These are phyloP conservation scores for Talaromyces sp. DNA, from an alignment of 2,329 filamentous ascomycete genomes.

Conservation along the genomic window DNA sequence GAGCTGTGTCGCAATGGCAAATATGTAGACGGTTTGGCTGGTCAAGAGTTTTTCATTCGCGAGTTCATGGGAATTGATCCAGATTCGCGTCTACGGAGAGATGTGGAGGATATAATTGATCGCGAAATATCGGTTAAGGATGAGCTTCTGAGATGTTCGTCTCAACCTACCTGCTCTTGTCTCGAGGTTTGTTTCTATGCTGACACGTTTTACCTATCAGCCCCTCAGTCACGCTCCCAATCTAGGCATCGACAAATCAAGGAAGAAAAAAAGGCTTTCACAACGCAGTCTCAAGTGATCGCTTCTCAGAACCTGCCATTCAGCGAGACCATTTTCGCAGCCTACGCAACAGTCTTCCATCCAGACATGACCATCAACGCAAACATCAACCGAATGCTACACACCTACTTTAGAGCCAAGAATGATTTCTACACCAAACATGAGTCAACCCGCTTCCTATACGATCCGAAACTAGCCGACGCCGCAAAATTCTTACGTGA, in stretches of 20 bases:
- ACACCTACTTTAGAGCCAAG: constrained; percentile 38
- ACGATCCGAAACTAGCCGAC: constrained; percentile 26
- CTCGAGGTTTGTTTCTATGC: neutral
- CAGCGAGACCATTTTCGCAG: constrained; percentile 1
- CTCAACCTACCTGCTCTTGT: neutral
- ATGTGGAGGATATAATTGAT: constrained; percentile 28
- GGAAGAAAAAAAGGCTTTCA: neutral
- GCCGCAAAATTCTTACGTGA: constrained; percentile 45
- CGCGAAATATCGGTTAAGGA: constrained; percentile 31
- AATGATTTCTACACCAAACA: constrained; percentile 35
- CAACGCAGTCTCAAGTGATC: neutral
- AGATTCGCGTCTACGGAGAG: constrained; percentile 18
- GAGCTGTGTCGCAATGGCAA: constrained; percentile 35
- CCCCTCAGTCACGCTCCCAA: neutral
- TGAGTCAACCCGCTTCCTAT: constrained; percentile 3
- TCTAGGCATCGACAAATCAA: neutral
- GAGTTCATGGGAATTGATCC: constrained; percentile 38
- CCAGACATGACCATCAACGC: constrained; percentile 23
- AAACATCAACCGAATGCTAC: constrained; percentile 28
- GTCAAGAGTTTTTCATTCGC: constrained; percentile 40
- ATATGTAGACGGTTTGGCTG: constrained; percentile 31
- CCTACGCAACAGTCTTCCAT: constrained; percentile 7
- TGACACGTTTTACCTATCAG: neutral
- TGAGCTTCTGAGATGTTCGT: constrained; percentile 29
- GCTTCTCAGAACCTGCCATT: neutral